Evolutionary conservation across 306 rosid species (phyloP), one percentile per base, ranked within the genome.

Genomic region (Malus fusca): DNA sequence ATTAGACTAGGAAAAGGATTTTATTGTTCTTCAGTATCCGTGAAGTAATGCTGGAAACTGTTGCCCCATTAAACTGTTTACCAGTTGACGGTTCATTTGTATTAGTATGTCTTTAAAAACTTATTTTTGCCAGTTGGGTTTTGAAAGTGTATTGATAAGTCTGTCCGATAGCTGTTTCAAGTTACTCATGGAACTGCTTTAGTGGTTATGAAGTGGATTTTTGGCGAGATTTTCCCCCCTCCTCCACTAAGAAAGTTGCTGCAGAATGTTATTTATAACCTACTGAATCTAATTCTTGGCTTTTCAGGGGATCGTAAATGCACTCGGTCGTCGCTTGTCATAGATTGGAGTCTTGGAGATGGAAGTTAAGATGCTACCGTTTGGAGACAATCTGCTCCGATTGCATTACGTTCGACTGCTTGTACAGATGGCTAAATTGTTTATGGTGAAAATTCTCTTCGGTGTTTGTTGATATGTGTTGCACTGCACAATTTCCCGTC

Each of bases 381-480:
- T 14, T 3, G 28, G 69, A 42, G 19, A 72, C 55, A 51, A 10
- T 59, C 69, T 73, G 48, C 56, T 60, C 21, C 7, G 15, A 44
- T 23, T 12, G 10, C 22, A 10, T 17, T 42, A 25, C 12, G 68
- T 65, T 60, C 0, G 14, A 73, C 51, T 73, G 25, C 58, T 23
- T 73, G 77, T 73, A 73, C 77, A 73, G 59, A 22, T 22, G 18
- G 55, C 53, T 58, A 72, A 56, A 37, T 58, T 72, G 67, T 37
- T 13, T n/a, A 42, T 13, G 37, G 37, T 6, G 8, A 61, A 61
- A 61, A 26, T 61, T 26, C 10, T 61, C 18, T 13, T n/a, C 13
- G 65, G 28, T 51, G 21, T 46, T 8, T 56, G 75, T 72, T 72
- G 55, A 37, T 66, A 37, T 23, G 18, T 61, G 35, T 14, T 26